phyloP scores from a whole-genome alignment of 345 rosid genomes.

The Syzygium aqueum region DNA sequence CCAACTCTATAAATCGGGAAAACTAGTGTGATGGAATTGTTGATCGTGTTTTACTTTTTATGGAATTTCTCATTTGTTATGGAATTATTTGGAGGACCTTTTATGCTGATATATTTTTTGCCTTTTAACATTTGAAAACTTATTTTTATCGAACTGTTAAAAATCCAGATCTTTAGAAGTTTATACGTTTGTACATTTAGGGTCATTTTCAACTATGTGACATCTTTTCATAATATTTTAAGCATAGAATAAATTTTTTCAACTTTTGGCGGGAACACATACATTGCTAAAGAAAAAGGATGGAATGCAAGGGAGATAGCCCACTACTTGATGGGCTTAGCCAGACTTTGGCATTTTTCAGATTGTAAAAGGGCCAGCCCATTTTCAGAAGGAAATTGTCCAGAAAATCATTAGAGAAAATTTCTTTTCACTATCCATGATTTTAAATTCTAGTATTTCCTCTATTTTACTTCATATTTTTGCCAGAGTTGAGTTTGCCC shows the following conservation, averaged over 20 bases:
- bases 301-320: neutral
- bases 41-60: neutral
- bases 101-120: neutral
- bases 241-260: neutral
- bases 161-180: neutral
- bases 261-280: neutral
- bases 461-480: neutral
- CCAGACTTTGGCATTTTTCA: neutral
- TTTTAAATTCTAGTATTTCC: neutral
- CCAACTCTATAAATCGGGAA: neutral
- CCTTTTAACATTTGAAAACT: neutral
- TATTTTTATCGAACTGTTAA: neutral
- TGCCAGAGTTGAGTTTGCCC: neutral
- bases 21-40: neutral
- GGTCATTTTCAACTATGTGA: neutral
- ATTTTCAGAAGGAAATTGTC: neutral
- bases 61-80: neutral
- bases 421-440: neutral
- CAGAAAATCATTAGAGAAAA: neutral
- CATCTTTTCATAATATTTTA: neutral
- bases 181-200: neutral
- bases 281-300: neutral
- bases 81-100: neutral
- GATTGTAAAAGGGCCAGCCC: neutral
- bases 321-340: neutral